phyloP scores from a whole-genome alignment of 306 rosid genomes.

The Aeschynomene evenia region DNA sequence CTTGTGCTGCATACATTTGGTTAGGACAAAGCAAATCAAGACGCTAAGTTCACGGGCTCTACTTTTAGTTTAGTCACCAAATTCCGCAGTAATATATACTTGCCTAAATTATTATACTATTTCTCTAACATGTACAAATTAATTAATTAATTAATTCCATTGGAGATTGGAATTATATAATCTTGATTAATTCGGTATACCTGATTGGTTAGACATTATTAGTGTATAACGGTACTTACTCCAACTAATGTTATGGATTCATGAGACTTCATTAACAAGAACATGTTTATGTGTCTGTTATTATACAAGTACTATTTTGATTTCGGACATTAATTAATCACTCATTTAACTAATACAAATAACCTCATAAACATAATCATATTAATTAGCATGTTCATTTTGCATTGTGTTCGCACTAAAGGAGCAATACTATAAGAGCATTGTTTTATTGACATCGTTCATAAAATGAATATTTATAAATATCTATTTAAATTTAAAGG shows the following conservation, averaged over 20 bases:
- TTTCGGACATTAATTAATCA: background rate
- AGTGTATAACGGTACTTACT: background rate
- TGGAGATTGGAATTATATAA: conserved; percentile 6
- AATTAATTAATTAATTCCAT: too few relatives aligned
- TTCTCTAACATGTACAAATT: conserved; percentile 10
- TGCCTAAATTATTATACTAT: too few relatives aligned
- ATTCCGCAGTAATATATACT: conserved; percentile 17
- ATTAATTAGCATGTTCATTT: background rate
- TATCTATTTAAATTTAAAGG: too few relatives aligned
- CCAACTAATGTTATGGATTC: background rate
- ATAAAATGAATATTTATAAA: too few relatives aligned
- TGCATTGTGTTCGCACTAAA: background rate
- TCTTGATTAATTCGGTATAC: too few relatives aligned
- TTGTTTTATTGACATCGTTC: too few relatives aligned
- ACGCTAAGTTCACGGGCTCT: conserved; percentile 34
- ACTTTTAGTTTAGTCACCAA: conserved; percentile 19
- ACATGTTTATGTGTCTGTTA: background rate
- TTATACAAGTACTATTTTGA: too few relatives aligned
- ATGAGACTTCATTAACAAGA: background rate
- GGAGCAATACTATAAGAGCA: too few relatives aligned
- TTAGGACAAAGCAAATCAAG: conserved; percentile 34
- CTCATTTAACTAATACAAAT: background rate
- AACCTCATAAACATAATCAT: background rate
- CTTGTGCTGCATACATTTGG: conserved; percentile 24
- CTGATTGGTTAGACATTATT: too few relatives aligned